Conservation (phyloP, 305 asterid genomes). For the Euphrasia arctica region DNA sequence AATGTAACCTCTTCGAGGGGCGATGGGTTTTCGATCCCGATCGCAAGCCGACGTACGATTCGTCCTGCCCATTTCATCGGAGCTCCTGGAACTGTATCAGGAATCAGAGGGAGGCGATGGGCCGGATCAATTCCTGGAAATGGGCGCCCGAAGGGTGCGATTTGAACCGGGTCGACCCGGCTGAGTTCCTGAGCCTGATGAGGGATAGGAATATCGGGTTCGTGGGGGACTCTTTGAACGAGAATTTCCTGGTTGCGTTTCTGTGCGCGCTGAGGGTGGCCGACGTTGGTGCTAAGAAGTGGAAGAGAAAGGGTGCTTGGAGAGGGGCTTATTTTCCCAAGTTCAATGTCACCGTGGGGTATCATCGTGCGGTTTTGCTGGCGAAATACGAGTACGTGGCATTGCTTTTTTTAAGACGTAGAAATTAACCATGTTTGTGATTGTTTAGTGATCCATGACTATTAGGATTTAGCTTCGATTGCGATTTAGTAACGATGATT, state of each 20-base stretch:
- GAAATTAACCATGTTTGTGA: neutral
- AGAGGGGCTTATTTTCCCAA: slow-evolving; percentile 87
- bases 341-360: slow-evolving; percentile 85
- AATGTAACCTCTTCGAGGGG: slow-evolving; percentile 75
- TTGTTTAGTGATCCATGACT: slow-evolving; percentile 7
- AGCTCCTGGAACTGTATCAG: slow-evolving; percentile 88
- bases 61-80: slow-evolving; percentile 85
- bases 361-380: slow-evolving; percentile 92
- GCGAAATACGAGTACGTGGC: slow-evolving; percentile 67
- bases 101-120: slow-evolving; percentile 70
- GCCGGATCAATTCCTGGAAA: slow-evolving; percentile 90
- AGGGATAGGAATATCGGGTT: slow-evolving; percentile 79
- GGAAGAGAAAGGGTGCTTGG: slow-evolving; percentile 99
- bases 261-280: slow-evolving; percentile 62
- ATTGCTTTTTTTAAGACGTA: slow-evolving; percentile 1
- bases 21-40: slow-evolving; percentile 63
- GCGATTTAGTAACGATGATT: slow-evolving; percentile 10
- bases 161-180: slow-evolving; percentile 68
- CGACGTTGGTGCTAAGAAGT: slow-evolving; percentile 75
- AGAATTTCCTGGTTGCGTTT: slow-evolving; percentile 74
- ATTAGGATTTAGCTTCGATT: neutral
- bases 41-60: slow-evolving; percentile 72
- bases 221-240: slow-evolving; percentile 92
- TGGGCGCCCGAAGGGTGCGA: slow-evolving; percentile 77
- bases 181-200: slow-evolving; percentile 58